Base-by-base conservation (phyloP, 2,329 filamentous ascomycete species). In the Venturia oleaginea region DNA sequence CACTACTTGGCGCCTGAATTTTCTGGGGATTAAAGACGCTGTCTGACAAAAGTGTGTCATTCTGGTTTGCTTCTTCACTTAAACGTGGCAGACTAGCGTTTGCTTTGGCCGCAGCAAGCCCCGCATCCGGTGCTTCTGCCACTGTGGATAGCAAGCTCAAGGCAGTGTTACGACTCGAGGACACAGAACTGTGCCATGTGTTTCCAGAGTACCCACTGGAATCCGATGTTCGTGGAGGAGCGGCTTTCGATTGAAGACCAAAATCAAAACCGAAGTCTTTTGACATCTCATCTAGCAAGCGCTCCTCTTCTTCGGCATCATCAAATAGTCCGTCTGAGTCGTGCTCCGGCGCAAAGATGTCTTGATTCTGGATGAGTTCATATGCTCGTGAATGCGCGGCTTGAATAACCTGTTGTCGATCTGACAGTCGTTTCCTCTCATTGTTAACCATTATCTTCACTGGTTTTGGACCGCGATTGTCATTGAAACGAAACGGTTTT, bases 181-280 rank as follows among this genome's bases (percentile, higher is more conserved):
- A 86, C 68, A 86, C 83, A 8, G 91, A 92, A 72, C 88, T 92
- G 72, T 92, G 87, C 87, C 89, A 93, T 15, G 90, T 91, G 67
- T 85, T 85, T 64, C 84, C 84, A n/a, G 90, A 92, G 68, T 88
- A 83, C 17, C 85, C 86, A 77, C 89, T 95, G 0, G 90, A 93
- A 72, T 91, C 89, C 3, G 91, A 94, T 71, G 93, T 88, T 65
- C 91, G 84, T 40, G 90, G 65, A 13, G 42, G 88, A 32, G 86
- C 82, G 19, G 85, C 87, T 69, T 88, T 90, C 6, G 83, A 83
- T 69, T 86, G 83, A 40, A 87, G 76, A 63, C 86, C 87, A 71
- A 92, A 89, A 65, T 90, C 83, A 71, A 95, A 95, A 65, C 92
- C 86, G 64, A 87, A 84, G 74, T 92, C 93, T 63, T 89, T 91